phyloP scores from a whole-genome alignment of 2,329 filamentous ascomycete species.

The Pseudogymnoascus sp. region DNA sequence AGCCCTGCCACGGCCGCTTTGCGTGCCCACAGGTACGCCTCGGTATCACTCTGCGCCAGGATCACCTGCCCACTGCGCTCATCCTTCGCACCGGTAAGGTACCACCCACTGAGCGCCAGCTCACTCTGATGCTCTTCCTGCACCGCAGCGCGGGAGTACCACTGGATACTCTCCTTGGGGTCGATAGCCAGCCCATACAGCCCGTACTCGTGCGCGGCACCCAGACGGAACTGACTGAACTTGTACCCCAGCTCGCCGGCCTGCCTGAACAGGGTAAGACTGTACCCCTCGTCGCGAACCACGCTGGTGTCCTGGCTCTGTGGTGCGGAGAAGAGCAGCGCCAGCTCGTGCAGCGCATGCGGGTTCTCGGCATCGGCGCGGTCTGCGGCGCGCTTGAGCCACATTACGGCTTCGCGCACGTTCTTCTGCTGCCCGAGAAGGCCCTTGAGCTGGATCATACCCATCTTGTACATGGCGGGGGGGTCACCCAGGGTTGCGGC shows the following conservation, averaged over 20 bases:
- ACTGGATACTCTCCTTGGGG: constrained; percentile 75
- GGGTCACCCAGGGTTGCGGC: constrained; percentile 84
- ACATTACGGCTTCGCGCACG: constrained; percentile 75
- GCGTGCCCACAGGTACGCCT: constrained; percentile 93
- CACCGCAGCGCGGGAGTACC: constrained; percentile 85
- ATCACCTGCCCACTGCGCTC: constrained; percentile 57
- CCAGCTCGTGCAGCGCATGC: constrained; percentile 87
- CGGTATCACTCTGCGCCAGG: constrained; percentile 83
- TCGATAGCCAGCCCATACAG: constrained; percentile 75
- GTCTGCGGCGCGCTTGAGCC: constrained; percentile 90
- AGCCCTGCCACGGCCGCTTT: constrained; percentile 84
- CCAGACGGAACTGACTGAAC: constrained; percentile 84
- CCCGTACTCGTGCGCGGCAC: constrained; percentile 84
- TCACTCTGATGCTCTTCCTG: constrained; percentile 94
- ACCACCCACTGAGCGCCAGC: constrained; percentile 81
- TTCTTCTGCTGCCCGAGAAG: constrained; percentile 81
- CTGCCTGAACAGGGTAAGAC: constrained; percentile 72
- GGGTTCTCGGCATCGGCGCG: constrained; percentile 83
- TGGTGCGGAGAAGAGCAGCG: constrained; percentile 55
- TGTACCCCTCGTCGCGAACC: constrained; percentile 72
- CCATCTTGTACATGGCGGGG: constrained; percentile 96
- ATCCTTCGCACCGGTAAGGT: constrained; percentile 60
- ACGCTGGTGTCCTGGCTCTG: constrained; percentile 57
- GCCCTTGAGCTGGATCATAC: constrained; percentile 91
- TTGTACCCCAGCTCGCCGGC: constrained; percentile 89